Percentiles rank a stretch among this genome's conserved stretches.
These are phyloP conservation scores for Quercus tomentella DNA, from an alignment of 331 rosid species.

Conservation along the genomic window DNA sequence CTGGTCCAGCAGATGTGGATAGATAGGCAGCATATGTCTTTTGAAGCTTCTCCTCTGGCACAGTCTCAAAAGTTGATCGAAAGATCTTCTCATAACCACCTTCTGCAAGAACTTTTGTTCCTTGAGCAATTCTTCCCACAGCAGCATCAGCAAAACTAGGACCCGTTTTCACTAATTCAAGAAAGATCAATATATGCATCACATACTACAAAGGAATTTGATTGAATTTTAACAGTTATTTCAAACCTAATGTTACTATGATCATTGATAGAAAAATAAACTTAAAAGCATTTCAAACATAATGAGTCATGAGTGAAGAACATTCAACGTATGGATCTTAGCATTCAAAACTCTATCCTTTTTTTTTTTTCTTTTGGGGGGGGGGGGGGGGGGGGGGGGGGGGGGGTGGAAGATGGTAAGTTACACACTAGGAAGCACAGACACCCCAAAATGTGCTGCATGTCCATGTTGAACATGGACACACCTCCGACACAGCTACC, in stretches of 20 bases:
- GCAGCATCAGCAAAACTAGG: conserved; percentile 98
- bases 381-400: too few species aligned
- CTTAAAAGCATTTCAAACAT: background rate
- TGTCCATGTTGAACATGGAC: too few species aligned
- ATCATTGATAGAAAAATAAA: background rate
- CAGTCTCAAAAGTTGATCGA: conserved; percentile 71
- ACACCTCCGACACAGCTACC: too few species aligned
- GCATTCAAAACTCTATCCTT: background rate
- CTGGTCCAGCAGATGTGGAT: conserved; percentile 98
- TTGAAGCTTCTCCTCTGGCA: conserved; percentile 75
- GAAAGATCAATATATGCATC: conserved; percentile 1
- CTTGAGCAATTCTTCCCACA: conserved; percentile 94
- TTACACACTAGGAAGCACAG: background rate
- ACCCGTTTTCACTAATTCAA: conserved; percentile 78
- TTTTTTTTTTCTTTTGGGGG: too few species aligned
- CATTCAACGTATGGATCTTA: background rate
- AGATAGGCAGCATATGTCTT: conserved; percentile 89
- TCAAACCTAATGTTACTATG: too few species aligned
- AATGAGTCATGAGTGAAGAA: background rate
- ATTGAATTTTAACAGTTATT: background rate
- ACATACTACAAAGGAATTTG: background rate
- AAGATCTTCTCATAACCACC: conserved; percentile 98
- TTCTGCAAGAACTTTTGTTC: conserved; percentile 91
- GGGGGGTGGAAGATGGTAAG: too few species aligned
- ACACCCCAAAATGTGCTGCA: too few species aligned